Percentiles rank a stretch among this genome's conserved stretches.
Evolutionary conservation across 164 flowering plant species (phyloP).

Genomic region (Aristolochia fimbriata): DNA sequence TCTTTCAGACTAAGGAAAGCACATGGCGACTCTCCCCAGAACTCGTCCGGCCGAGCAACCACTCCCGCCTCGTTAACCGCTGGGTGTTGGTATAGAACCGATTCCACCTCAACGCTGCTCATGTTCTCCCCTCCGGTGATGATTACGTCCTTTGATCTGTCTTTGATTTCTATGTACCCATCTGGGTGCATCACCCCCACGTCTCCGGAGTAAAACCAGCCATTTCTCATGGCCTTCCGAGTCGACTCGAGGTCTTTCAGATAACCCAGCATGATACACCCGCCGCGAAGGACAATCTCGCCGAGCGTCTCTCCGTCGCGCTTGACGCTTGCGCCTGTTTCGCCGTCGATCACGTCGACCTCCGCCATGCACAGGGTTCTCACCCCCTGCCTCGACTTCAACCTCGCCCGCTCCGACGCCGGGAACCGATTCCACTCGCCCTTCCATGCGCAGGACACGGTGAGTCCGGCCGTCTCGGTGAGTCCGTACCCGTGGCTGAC

Average conservation of each 20-base stretch:
- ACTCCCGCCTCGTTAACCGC: slow-evolving; percentile 42
- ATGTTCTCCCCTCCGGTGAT: slow-evolving; percentile 50
- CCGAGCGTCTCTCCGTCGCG: slow-evolving; percentile 33
- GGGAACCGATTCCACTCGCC: slow-evolving; percentile 36
- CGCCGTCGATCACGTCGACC: slow-evolving; percentile 26
- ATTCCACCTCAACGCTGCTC: slow-evolving; percentile 49
- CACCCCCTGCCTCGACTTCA: slow-evolving; percentile 49
- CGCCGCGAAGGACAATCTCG: slow-evolving; percentile 36
- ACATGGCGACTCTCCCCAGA: slow-evolving; percentile 56
- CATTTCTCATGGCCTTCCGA: slow-evolving; percentile 12
- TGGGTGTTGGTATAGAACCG: slow-evolving; percentile 32
- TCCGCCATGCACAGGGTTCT: slow-evolving; percentile 17
- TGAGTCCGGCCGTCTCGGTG: slow-evolving; percentile 40
- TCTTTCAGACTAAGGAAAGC: slow-evolving; percentile 37
- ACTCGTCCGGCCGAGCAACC: slow-evolving; percentile 39
- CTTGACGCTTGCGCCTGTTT: slow-evolving; percentile 19
- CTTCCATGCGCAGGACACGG: slow-evolving; percentile 40
- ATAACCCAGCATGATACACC: slow-evolving; percentile 29
- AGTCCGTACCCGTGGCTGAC: slow-evolving; percentile 48
- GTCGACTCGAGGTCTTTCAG: slow-evolving; percentile 28
- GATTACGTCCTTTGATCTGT: slow-evolving; percentile 36
- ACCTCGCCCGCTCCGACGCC: slow-evolving; percentile 24
- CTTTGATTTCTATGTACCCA: slow-evolving; percentile 34
- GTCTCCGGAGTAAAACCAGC: slow-evolving; percentile 36
- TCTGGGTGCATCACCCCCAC: slow-evolving; percentile 35